Evolutionary conservation across 176 grass and related monocot genomes (phyloP).

Genomic region (Zea mays): Zm-B73-REFERENCE-NAM-5.0 NC_050104.1:146559001-146559500

Average conservation of each 20-base stretch:
- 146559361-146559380: neutral
- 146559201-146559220: no score
- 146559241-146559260: neutral
- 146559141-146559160: no score
- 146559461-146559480: slow-evolving; percentile 87
- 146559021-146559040: no score
- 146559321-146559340: neutral
- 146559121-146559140: no score
- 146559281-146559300: neutral
- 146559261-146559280: neutral
- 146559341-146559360: slow-evolving; percentile 1
- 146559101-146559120: no score
- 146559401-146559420: neutral
- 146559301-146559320: neutral
- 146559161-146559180: no score
- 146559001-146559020: no score
- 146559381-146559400: neutral
- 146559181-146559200: no score
- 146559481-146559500: slow-evolving; percentile 96
- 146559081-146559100: no score
- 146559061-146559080: no score
- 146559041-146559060: no score
- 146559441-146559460: slow-evolving; percentile 87
- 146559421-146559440: neutral
- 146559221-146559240: neutral